These are phyloP conservation scores for Rhizoclosmatium globosum DNA, from an alignment of 192 early-diverging fungal species.

Conservation along the genomic window DNA sequence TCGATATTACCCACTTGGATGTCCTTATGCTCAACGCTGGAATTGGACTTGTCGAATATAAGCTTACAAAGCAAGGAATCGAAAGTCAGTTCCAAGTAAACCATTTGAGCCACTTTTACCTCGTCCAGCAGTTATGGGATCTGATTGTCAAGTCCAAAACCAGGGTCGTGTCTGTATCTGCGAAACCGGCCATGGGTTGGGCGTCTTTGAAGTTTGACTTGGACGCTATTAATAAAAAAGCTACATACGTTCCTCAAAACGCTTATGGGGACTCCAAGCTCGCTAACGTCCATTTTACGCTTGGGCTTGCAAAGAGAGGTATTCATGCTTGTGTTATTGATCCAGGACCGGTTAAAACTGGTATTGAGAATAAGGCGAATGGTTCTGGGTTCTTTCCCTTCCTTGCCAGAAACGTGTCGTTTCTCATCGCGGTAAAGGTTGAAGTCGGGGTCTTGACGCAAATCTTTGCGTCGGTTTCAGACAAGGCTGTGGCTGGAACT, in stretches of 20 bases:
- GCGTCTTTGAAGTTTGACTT: slow-evolving; percentile 17
- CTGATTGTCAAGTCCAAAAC: slow-evolving; percentile 27
- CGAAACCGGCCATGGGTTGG: slow-evolving; percentile 8
- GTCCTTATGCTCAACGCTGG: slow-evolving; percentile 35
- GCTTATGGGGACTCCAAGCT: slow-evolving; percentile 20
- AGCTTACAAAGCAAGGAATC: slow-evolving; percentile 3
- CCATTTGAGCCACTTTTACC: slow-evolving; percentile 17
- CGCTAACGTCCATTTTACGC: slow-evolving; percentile 16
- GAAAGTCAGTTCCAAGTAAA: slow-evolving; percentile 3
- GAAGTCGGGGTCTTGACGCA: slow-evolving; percentile 19
- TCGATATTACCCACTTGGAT: slow-evolving; percentile 15
- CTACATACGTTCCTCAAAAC: neutral
- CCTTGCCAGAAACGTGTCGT: neutral
- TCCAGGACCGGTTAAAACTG: slow-evolving; percentile 17
- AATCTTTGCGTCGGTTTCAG: slow-evolving; percentile 4
- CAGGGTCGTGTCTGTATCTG: slow-evolving; percentile 19
- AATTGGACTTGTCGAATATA: neutral
- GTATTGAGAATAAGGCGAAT: slow-evolving; percentile 14
- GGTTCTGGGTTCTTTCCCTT: slow-evolving; percentile 3
- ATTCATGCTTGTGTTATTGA: slow-evolving; percentile 20
- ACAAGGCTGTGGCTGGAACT: slow-evolving; percentile 8
- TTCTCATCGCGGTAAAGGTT: neutral
- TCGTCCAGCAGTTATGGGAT: slow-evolving; percentile 11
- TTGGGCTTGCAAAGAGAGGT: slow-evolving; percentile 7
- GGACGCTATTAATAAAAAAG: neutral